Evolutionary conservation across 129 eudicot species (phyloP).

Genomic region (Rutidosis leptorrhynchoides): DNA sequence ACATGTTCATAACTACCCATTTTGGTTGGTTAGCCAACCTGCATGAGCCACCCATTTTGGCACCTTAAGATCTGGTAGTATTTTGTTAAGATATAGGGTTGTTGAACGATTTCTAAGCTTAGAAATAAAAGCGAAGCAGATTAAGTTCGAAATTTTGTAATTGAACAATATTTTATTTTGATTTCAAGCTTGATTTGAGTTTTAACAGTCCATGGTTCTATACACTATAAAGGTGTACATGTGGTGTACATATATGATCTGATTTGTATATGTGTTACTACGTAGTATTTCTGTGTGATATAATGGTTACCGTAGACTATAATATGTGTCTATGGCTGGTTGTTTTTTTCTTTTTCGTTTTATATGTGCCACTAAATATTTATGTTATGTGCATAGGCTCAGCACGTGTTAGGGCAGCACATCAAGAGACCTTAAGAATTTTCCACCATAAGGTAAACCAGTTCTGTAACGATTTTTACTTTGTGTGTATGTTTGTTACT

Average conservation of each 20-base stretch:
- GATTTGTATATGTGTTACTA: too few relatives aligned
- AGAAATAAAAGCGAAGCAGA: background rate
- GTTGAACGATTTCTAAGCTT: background rate
- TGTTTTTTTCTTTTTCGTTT: slow-evolving; percentile 2
- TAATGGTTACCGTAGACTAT: background rate
- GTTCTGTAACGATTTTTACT: background rate
- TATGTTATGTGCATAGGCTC: slow-evolving; percentile 17
- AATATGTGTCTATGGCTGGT: background rate
- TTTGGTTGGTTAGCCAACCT: too few relatives aligned
- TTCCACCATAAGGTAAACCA: slow-evolving; percentile 71
- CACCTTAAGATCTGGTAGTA: too few relatives aligned
- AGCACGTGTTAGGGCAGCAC: slow-evolving; percentile 58
- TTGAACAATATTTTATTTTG: background rate
- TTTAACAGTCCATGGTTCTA: background rate
- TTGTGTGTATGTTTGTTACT: background rate
- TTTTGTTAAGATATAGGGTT: background rate
- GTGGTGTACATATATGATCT: too few relatives aligned
- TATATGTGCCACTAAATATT: background rate
- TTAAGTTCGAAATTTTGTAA: background rate
- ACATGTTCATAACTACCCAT: background rate
- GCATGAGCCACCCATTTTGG: too few relatives aligned
- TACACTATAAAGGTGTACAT: background rate
- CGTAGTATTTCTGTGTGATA: too few relatives aligned
- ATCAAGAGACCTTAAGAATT: slow-evolving; percentile 63
- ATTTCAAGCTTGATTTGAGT: background rate